A percentile compares a stretch with the other conserved stretches of the same genome.
phyloP scores from a whole-genome alignment of 331 rosid species.

The Pyracantha coccinea region DNA sequence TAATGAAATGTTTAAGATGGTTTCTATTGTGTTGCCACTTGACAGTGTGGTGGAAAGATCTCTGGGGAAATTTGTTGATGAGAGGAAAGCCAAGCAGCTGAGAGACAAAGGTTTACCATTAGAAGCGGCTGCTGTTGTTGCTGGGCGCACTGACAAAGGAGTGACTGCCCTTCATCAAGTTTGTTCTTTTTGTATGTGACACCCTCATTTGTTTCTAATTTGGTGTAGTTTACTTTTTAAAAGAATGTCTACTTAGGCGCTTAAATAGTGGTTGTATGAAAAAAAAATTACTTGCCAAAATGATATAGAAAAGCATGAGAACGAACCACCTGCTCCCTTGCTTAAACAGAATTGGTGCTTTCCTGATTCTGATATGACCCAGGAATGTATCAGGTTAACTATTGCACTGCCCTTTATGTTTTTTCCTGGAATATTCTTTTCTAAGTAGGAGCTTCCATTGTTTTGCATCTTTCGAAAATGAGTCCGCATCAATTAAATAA shows the following conservation, averaged over 20 bases:
- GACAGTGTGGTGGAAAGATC: constrained; percentile 56
- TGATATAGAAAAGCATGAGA: not conserved
- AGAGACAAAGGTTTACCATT: constrained; percentile 62
- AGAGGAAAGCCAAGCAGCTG: constrained; percentile 57
- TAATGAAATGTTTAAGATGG: not conserved
- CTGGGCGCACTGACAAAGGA: constrained; percentile 98
- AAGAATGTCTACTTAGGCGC: not conserved
- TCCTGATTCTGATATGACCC: not conserved
- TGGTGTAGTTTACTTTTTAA: not conserved
- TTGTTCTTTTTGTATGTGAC: constrained; percentile 79
- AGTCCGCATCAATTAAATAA: not conserved
- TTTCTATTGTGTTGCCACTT: not conserved
- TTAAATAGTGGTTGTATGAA: not conserved
- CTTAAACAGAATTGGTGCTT: not conserved
- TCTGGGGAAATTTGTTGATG: constrained; percentile 87
- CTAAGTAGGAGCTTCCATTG: not conserved
- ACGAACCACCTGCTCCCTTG: not conserved
- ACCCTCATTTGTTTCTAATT: not conserved
- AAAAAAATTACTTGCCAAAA: not conserved
- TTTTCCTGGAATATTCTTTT: not conserved
- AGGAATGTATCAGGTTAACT: not conserved
- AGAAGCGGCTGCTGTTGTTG: constrained; percentile 72
- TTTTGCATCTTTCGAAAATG: not conserved
- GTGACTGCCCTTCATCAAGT: constrained; percentile 91
- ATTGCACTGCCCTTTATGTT: not conserved